phyloP scores from a whole-genome alignment of 1,139 yeast genomes.

The Debaryomyces singareniensis region DNA sequence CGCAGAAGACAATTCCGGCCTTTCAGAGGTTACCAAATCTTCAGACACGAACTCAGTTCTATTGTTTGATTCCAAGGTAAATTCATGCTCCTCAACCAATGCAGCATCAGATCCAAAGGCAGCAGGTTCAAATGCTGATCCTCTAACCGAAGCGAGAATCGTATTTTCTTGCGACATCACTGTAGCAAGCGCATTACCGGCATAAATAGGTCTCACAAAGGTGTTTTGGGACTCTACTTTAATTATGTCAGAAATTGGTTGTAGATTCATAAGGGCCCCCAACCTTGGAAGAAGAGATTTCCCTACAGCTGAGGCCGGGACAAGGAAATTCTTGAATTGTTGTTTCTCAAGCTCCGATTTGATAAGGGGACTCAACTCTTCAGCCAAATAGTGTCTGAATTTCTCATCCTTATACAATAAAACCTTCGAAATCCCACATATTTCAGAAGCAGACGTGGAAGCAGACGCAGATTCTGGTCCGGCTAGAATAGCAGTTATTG shows the following conservation, averaged over 20 bases:
- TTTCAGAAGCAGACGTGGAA: constrained; percentile 31
- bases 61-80: constrained; percentile 25
- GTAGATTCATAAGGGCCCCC: constrained; percentile 79
- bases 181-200: constrained; percentile 89
- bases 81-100: constrained; percentile 44
- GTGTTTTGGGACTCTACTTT: constrained; percentile 62
- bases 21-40: constrained; percentile 66
- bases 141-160: constrained; percentile 69
- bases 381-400: constrained; percentile 58
- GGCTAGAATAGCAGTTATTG: constrained; percentile 54
- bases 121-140: constrained; percentile 75
- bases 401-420: constrained; percentile 43
- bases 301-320: constrained; percentile 82
- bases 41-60: constrained; percentile 62
- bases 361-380: constrained; percentile 56
- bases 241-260: constrained; percentile 80
- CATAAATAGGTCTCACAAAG: constrained; percentile 89
- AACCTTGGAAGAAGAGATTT: constrained; percentile 82
- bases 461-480: constrained; percentile 46
- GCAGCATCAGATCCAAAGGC: constrained; percentile 33
- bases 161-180: constrained; percentile 64
- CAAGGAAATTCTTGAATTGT: constrained; percentile 61
- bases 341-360: constrained; percentile 37
- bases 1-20: constrained; percentile 91
- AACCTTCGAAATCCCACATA: constrained; percentile 40